phyloP scores from a whole-genome alignment of 1,284 basidiomycete genomes.

The Neolentinus lepideus region DNA sequence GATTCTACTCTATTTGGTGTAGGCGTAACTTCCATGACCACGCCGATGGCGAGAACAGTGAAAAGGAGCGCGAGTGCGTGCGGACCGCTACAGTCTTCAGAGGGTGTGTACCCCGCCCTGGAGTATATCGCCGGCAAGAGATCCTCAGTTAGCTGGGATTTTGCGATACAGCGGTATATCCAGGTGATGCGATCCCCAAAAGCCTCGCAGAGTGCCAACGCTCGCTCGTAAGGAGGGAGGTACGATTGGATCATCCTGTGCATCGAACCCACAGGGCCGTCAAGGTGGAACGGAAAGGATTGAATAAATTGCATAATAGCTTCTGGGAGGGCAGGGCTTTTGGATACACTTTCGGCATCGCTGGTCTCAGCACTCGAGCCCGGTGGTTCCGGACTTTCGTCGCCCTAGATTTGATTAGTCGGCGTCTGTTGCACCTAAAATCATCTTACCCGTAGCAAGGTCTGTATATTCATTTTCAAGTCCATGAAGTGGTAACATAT shows the following conservation, averaged over 20 bases:
- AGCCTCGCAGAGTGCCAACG: slow-evolving; percentile 35
- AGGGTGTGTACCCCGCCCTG: neutral
- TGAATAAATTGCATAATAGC: slow-evolving; percentile 37
- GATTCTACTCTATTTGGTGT: slow-evolving; percentile 45
- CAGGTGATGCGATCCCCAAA: slow-evolving; percentile 54
- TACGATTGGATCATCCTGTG: slow-evolving; percentile 42
- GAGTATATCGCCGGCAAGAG: slow-evolving; percentile 32
- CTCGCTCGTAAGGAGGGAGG: slow-evolving; percentile 42
- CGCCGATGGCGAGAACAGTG: slow-evolving; percentile 13
- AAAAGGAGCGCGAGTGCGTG: slow-evolving; percentile 16
- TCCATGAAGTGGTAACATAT: slow-evolving; percentile 2
- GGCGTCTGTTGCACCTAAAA: slow-evolving; percentile 1
- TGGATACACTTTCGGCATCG: slow-evolving; percentile 1
- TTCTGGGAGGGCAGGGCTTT: slow-evolving; percentile 12
- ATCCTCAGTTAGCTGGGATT: slow-evolving; percentile 44
- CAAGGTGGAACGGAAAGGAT: slow-evolving; percentile 44
- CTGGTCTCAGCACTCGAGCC: neutral
- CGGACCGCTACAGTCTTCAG: slow-evolving; percentile 1
- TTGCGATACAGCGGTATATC: slow-evolving; percentile 46
- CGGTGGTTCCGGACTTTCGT: slow-evolving; percentile 9
- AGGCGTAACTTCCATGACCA: slow-evolving; percentile 12
- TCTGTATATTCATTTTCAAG: slow-evolving; percentile 12
- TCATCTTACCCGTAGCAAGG: slow-evolving; percentile 21
- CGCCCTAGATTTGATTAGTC: slow-evolving; percentile 11
- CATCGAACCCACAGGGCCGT: slow-evolving; percentile 25